Conservation (phyloP, 129 eudicot genomes). For the Oenanthe sinensis region DNA sequence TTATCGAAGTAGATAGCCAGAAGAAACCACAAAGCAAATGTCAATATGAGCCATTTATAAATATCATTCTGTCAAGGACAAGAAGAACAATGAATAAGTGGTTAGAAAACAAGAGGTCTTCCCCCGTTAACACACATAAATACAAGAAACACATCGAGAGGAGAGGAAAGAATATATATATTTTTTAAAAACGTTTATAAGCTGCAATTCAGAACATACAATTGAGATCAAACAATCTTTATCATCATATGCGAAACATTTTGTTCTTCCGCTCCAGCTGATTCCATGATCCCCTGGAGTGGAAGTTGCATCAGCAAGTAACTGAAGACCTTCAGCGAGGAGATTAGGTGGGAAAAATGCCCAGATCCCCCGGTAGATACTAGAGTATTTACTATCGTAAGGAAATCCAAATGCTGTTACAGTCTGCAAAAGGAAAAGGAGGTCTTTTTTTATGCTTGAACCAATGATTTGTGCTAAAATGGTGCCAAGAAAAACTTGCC, state of each 20-base stretch:
- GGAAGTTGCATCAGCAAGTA: slow-evolving; percentile 70
- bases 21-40: slow-evolving; percentile 62
- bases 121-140: not conserved
- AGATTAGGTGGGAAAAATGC: slow-evolving; percentile 76
- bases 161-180: not conserved
- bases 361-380: slow-evolving; percentile 51
- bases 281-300: slow-evolving; percentile 74
- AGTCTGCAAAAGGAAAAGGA: slow-evolving; percentile 33
- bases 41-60: slow-evolving; percentile 56
- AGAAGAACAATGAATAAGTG: slow-evolving; percentile 9
- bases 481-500: slow-evolving; percentile 32
- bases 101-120: not conserved
- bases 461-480: slow-evolving; percentile 10
- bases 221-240: slow-evolving; percentile 56
- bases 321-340: slow-evolving; percentile 56
- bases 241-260: slow-evolving; percentile 62
- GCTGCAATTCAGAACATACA: slow-evolving; percentile 27
- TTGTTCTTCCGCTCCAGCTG: slow-evolving; percentile 59
- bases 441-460: slow-evolving; percentile 11
- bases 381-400: slow-evolving; percentile 41
- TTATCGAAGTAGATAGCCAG: slow-evolving; percentile 88
- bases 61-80: slow-evolving; percentile 59
- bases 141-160: not conserved
- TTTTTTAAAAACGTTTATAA: not conserved
- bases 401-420: slow-evolving; percentile 92